These are phyloP conservation scores for Psilocybe cubensis DNA, from an alignment of 768 basidiomycete genomes.

Conservation along the genomic window DNA sequence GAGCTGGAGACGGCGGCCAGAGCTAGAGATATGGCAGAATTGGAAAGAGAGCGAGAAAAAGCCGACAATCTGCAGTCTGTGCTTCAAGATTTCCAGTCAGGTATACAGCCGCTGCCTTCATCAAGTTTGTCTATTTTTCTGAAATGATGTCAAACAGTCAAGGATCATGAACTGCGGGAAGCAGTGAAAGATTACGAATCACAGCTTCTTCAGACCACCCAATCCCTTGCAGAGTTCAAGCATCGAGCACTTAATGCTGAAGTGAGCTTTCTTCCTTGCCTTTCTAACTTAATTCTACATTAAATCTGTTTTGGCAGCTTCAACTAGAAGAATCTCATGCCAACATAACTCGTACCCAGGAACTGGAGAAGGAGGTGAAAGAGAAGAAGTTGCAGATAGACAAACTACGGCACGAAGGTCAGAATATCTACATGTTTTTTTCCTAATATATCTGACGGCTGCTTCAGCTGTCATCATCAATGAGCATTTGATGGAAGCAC, in stretches of 20 bases:
- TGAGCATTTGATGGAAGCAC: conserved; percentile 95
- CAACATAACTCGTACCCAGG: conserved; percentile 66
- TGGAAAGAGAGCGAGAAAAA: conserved; percentile 74
- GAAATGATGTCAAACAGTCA: conserved; percentile 57
- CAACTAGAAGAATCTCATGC: conserved; percentile 74
- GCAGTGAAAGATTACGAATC: conserved; percentile 83
- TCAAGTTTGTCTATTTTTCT: background rate
- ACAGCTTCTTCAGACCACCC: conserved; percentile 69
- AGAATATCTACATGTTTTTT: conserved; percentile 21
- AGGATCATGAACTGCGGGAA: conserved; percentile 87
- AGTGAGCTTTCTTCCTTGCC: conserved; percentile 40
- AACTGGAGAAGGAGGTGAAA: conserved; percentile 88
- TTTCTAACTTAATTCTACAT: conserved; percentile 4
- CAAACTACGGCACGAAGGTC: conserved; percentile 96
- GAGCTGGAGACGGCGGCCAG: conserved; percentile 66
- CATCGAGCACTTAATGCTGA: conserved; percentile 88
- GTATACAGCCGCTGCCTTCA: conserved; percentile 46
- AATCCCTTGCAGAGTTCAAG: conserved; percentile 89
- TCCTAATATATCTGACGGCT: conserved; percentile 1
- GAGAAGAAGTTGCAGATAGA: conserved; percentile 96
- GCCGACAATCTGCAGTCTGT: conserved; percentile 87
- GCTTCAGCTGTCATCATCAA: conserved; percentile 89
- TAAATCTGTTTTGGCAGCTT: conserved; percentile 45
- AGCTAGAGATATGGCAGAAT: conserved; percentile 54
- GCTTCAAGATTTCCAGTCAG: conserved; percentile 91